A percentile compares a stretch with the other conserved stretches of the same genome.
These are phyloP conservation scores for Escallonia herrerae DNA, from an alignment of 129 eudicot genomes.

Conservation along the genomic window DNA sequence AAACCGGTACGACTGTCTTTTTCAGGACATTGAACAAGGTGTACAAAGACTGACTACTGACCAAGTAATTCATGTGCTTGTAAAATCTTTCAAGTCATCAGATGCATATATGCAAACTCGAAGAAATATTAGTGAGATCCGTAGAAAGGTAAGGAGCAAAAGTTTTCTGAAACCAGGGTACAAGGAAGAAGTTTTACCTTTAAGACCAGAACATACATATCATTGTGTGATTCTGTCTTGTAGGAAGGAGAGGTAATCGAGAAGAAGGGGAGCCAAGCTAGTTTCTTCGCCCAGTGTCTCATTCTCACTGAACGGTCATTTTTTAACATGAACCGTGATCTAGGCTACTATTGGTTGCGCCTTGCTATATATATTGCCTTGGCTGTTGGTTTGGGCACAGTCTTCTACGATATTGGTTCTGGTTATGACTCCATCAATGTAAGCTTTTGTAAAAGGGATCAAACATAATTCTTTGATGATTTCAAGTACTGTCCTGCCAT, in stretches of 20 bases:
- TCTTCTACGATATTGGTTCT: slow-evolving; percentile 40
- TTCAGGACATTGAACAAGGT: slow-evolving; percentile 50
- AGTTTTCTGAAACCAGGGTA: no score
- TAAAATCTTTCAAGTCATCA: slow-evolving; percentile 48
- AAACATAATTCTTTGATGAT: background rate
- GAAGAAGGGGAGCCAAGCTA: slow-evolving; percentile 36
- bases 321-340: slow-evolving; percentile 61
- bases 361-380: slow-evolving; percentile 48
- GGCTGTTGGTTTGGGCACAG: slow-evolving; percentile 49
- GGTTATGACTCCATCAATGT: slow-evolving; percentile 53
- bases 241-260: slow-evolving; percentile 27
- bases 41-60: slow-evolving; percentile 24
- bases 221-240: background rate
- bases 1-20: background rate
- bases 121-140: slow-evolving; percentile 31
- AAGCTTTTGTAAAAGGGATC: slow-evolving; percentile 10
- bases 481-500: background rate
- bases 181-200: no score
- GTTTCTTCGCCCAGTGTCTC: slow-evolving; percentile 36
- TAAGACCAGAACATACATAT: no score
- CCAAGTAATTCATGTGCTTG: slow-evolving; percentile 36
- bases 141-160: slow-evolving; percentile 31
- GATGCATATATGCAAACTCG: slow-evolving; percentile 23
- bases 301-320: slow-evolving; percentile 51
- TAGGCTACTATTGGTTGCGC: slow-evolving; percentile 77